phyloP scores from a whole-genome alignment of 768 basidiomycete genomes.

The Boletus sp. region DNA sequence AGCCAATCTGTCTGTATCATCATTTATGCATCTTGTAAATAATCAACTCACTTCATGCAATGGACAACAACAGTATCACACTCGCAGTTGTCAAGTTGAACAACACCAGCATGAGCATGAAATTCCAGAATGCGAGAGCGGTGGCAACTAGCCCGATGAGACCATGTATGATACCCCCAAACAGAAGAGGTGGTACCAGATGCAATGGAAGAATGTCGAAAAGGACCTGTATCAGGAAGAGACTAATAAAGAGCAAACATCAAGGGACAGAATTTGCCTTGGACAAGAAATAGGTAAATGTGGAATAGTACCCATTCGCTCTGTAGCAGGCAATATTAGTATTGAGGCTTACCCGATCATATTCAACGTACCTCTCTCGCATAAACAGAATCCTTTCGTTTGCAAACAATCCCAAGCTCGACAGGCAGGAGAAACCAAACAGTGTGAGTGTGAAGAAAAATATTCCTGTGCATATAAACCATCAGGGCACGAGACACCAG shows the following conservation, averaged over 20 bases:
- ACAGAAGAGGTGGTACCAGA: constrained; percentile 91
- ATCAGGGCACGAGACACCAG: not conserved
- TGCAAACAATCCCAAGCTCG: constrained; percentile 90
- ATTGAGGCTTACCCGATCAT: not conserved
- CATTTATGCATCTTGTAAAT: no score
- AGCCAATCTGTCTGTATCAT: no score
- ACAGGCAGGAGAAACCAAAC: constrained; percentile 95
- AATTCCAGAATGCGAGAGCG: constrained; percentile 94
- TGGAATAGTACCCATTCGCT: constrained; percentile 96
- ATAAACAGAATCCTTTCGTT: constrained; percentile 96
- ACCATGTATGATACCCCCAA: constrained; percentile 93
- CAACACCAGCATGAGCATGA: constrained; percentile 90
- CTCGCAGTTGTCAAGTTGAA: constrained; percentile 97
- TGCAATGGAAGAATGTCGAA: constrained; percentile 96
- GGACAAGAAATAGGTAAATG: constrained; percentile 94
- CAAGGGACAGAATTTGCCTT: constrained; percentile 50
- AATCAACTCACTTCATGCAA: no score
- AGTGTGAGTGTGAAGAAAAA: constrained; percentile 98
- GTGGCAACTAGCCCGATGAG: constrained; percentile 93
- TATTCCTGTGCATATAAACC: constrained; percentile 49
- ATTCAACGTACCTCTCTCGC: constrained; percentile 77
- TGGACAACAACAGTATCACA: constrained; percentile 86
- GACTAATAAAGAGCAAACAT: not conserved
- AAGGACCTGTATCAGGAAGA: constrained; percentile 55
- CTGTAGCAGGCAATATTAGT: constrained; percentile 40